Conservation (phyloP, 2,329 filamentous ascomycete species). For the Monosporascus sp. region DNA sequence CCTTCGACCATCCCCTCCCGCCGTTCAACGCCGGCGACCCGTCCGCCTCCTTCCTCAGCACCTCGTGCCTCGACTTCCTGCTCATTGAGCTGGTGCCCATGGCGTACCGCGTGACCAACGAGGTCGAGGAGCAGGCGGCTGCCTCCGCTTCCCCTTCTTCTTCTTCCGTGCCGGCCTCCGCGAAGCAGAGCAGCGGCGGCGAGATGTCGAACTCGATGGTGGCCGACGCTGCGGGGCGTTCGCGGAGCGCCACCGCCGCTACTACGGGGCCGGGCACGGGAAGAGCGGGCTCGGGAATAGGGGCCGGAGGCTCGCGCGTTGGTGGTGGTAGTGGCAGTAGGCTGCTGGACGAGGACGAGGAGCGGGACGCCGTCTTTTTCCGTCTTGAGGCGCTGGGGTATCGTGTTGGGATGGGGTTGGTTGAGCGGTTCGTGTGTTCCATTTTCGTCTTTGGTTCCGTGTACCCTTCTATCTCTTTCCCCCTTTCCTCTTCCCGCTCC, state of each 20-base stretch:
- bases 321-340: constrained; percentile 1
- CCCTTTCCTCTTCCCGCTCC: not conserved
- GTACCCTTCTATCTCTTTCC: not conserved
- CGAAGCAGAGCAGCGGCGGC: too few relatives aligned
- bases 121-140: constrained; percentile 49
- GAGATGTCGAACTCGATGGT: too few relatives aligned
- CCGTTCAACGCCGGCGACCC: constrained; percentile 70
- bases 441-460: constrained; percentile 1
- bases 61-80: constrained; percentile 87
- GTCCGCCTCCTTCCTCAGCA: constrained; percentile 68
- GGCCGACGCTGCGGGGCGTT: too few relatives aligned
- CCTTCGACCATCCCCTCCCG: constrained; percentile 65
- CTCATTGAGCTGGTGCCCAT: constrained; percentile 96
- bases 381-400: constrained; percentile 82
- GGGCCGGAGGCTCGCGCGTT: not conserved
- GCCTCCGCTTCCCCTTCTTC: constrained; percentile 14
- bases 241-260: constrained; percentile 3
- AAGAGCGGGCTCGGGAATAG: not conserved
- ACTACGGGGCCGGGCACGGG: constrained; percentile 3
- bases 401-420: constrained; percentile 84
- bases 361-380: constrained; percentile 79
- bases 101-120: constrained; percentile 77
- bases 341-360: constrained; percentile 69
- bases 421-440: constrained; percentile 64
- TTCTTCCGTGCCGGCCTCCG: constrained; percentile 11